A percentile compares a stretch with the other conserved stretches of the same genome.
These are phyloP conservation scores for Penicillium sp. DNA, from an alignment of 2,329 filamentous ascomycete species.

Conservation along the genomic window DNA sequence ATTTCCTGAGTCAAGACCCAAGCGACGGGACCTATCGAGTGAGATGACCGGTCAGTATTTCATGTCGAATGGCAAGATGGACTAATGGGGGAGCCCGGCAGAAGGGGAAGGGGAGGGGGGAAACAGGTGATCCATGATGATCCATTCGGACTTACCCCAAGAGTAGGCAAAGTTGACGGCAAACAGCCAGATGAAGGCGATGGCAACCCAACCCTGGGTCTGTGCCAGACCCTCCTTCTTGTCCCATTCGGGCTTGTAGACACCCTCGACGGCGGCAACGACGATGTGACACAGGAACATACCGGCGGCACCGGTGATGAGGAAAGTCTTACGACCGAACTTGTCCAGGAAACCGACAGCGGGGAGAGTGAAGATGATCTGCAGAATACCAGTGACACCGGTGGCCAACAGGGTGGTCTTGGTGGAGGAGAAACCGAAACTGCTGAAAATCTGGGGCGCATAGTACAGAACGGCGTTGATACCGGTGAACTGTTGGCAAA, in stretches of 20 bases:
- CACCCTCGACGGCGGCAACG: constrained; percentile 47
- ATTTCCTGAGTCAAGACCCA: constrained; percentile 51
- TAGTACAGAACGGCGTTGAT: constrained; percentile 42
- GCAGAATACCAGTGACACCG: constrained; percentile 25
- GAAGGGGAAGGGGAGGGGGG: no score
- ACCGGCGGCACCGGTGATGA: constrained; percentile 51
- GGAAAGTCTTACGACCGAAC: constrained; percentile 33
- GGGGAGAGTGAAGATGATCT: constrained; percentile 35
- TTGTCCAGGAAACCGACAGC: constrained; percentile 34
- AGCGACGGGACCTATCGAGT: constrained; percentile 24
- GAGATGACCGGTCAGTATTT: neutral
- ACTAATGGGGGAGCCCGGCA: no score
- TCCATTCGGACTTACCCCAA: constrained; percentile 24
- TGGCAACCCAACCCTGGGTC: constrained; percentile 63
- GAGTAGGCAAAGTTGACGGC: constrained; percentile 34
- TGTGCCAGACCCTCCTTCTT: constrained; percentile 36
- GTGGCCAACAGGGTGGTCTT: constrained; percentile 23
- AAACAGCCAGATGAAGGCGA: constrained; percentile 58
- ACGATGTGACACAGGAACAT: constrained; percentile 68
- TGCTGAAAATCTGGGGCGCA: constrained; percentile 27
- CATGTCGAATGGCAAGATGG: neutral
- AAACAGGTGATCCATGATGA: no score
- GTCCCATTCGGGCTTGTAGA: constrained; percentile 54
- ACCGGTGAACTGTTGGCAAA: constrained; percentile 47
- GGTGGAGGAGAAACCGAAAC: constrained; percentile 22